Base-by-base conservation (phyloP, 1,139 yeast genomes). In the Dujonia santamariae region DNA sequence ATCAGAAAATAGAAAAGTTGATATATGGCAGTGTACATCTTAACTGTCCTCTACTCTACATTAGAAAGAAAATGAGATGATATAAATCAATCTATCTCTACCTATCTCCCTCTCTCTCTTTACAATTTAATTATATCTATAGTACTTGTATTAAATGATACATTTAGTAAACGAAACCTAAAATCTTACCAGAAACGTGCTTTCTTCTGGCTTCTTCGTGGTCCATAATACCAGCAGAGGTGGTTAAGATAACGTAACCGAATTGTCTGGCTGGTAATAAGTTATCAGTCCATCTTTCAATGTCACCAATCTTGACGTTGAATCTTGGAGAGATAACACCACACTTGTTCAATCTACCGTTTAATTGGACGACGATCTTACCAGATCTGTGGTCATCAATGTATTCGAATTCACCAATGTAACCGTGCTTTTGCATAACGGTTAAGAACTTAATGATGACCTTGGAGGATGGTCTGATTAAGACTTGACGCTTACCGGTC, bases 141-240 rank as follows among this genome's bases (percentile, higher is more conserved):
- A 23, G 17, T 31, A 15, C 26, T 24, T 39, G 24, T 21, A 36
- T 33, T 38, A 30, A 38, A 36, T 34, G 14, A 39, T 34, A 35
- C 37, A 46, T 37, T 64, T 82, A 87, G 78, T 90, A 90, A 50
- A 90, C 96, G 70, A 85, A 90, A 61, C 97, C 97, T 62, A 90
- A 80, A 63, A 90, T 83, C 76, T 90, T 90, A 70, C 97, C 97
- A 55, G 97, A 87, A 56, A 90, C 97, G 72, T 92, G 97, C 85
- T 92, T 92, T 83, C 97, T 85, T 82, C 97, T 88, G 57, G 98
- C 98, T 78, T 92, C 98, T 77, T 92, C 98, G 76, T 92, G 98
- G 78, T 92, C 97, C 96, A 92, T 88, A 58, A 92, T 92, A 74
- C 98, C 98, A 58, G 97, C 96, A 58, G 98, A 92, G 56, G 98